Conservation (phyloP, 2,329 filamentous ascomycete species). For the Periconia sp. region DNA sequence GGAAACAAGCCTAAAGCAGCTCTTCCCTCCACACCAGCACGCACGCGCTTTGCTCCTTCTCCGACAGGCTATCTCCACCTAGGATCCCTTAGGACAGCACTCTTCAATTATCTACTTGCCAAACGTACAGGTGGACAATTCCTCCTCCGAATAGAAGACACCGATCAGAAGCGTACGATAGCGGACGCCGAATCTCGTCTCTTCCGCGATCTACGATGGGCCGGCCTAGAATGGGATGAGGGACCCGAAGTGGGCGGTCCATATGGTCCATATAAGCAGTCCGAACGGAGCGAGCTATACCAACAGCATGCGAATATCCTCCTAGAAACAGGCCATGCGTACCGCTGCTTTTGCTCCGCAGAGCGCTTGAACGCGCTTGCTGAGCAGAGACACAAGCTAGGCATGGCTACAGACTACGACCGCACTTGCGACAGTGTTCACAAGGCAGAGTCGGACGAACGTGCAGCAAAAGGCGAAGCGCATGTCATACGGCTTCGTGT, state of each 20-base stretch:
- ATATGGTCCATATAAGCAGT: slow-evolving; percentile 87
- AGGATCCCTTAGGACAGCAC: slow-evolving; percentile 85
- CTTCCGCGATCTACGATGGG: slow-evolving; percentile 83
- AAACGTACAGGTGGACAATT: slow-evolving; percentile 89
- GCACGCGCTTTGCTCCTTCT: slow-evolving; percentile 92
- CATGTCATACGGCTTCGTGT: slow-evolving; percentile 79
- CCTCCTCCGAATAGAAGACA: slow-evolving; percentile 90
- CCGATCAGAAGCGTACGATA: slow-evolving; percentile 87
- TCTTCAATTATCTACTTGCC: slow-evolving; percentile 96
- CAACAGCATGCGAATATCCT: slow-evolving; percentile 71
- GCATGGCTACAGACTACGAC: slow-evolving; percentile 68
- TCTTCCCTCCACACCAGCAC: slow-evolving; percentile 43
- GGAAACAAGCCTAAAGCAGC: slow-evolving; percentile 17
- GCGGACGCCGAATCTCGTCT: slow-evolving; percentile 78
- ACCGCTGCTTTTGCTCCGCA: slow-evolving; percentile 88
- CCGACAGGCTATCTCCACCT: slow-evolving; percentile 94
- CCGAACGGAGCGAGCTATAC: slow-evolving; percentile 78
- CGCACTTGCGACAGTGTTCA: slow-evolving; percentile 75
- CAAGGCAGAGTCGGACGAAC: slow-evolving; percentile 70
- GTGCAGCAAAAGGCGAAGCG: slow-evolving; percentile 70
- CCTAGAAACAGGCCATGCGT: slow-evolving; percentile 75
- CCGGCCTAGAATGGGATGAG: slow-evolving; percentile 92
- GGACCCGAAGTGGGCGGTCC: slow-evolving; percentile 81
- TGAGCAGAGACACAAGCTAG: slow-evolving; percentile 64
- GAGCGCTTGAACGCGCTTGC: slow-evolving; percentile 73